Evolutionary conservation across 225 moss, liverwort and hornwort species (phyloP).

Genomic region (Takakia lepidozioides): DNA sequence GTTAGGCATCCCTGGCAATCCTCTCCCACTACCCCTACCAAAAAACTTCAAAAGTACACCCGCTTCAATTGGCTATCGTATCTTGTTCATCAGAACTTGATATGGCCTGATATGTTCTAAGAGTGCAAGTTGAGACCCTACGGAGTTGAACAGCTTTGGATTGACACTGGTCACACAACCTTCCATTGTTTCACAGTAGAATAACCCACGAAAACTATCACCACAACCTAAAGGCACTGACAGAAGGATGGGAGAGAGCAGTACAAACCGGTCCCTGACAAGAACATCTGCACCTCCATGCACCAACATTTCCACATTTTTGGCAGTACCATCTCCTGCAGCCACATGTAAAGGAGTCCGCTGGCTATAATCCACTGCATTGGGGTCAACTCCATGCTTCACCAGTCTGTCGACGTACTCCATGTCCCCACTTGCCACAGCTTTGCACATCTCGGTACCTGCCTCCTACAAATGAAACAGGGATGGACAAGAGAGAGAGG

Average conservation of each 20-base stretch:
- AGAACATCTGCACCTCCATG: constrained; percentile 51
- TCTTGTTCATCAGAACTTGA: too few relatives aligned
- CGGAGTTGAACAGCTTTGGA: too few relatives aligned
- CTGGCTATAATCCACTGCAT: constrained; percentile 44
- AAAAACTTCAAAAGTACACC: too few relatives aligned
- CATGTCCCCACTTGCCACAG: constrained; percentile 52
- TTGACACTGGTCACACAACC: too few relatives aligned
- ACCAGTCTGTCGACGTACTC: constrained; percentile 59
- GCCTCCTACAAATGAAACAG: constrained; percentile 39
- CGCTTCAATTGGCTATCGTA: too few relatives aligned
- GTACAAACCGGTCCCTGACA: constrained; percentile 43
- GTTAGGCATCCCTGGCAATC: too few relatives aligned
- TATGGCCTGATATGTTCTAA: too few relatives aligned
- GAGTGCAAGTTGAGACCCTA: too few relatives aligned
- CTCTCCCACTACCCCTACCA: too few relatives aligned
- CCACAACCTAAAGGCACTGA: neutral
- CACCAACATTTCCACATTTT: constrained; percentile 54
- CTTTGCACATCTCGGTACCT: constrained; percentile 68
- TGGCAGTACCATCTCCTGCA: constrained; percentile 54
- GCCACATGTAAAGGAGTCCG: constrained; percentile 58
- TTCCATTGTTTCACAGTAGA: neutral
- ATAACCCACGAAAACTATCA: neutral
- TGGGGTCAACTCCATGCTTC: constrained; percentile 54
- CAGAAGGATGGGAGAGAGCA: neutral
- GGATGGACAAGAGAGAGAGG: too few relatives aligned